Conservation (phyloP, 176 grass and related monocot genomes). For the Phoenix dactylifera region DNA sequence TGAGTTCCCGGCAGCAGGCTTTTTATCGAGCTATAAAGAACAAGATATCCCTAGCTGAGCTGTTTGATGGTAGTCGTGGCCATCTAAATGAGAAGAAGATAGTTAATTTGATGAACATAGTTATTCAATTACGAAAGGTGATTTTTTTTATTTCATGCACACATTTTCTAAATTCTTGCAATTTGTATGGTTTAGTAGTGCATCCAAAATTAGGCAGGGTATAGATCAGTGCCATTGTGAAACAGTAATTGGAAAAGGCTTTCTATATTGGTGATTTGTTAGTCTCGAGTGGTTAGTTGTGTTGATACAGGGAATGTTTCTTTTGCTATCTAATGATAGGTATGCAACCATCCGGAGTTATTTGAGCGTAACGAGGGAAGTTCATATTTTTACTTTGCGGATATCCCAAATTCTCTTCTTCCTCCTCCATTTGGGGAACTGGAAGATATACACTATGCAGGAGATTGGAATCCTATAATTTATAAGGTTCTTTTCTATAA, state of each 20-base stretch:
- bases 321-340: slow-evolving; percentile 36
- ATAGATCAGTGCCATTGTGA: too few species aligned
- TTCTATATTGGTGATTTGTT: too few species aligned
- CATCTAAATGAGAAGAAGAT: slow-evolving; percentile 95
- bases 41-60: slow-evolving; percentile 94
- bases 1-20: slow-evolving; percentile 94
- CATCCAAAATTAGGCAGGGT: too few species aligned
- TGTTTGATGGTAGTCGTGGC: slow-evolving; percentile 80
- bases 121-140: slow-evolving; percentile 98
- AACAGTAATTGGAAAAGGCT: too few species aligned
- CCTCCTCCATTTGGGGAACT: slow-evolving; percentile 84
- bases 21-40: slow-evolving; percentile 99
- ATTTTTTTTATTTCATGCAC: background rate
- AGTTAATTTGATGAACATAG: slow-evolving; percentile 99
- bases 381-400: slow-evolving; percentile 85
- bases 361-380: slow-evolving; percentile 99
- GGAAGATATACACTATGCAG: slow-evolving; percentile 84
- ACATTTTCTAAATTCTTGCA: too few species aligned
- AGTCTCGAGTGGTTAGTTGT: too few species aligned
- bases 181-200: too few species aligned
- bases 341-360: slow-evolving; percentile 99
- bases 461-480: slow-evolving; percentile 76
- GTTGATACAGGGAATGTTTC: background rate
- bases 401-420: slow-evolving; percentile 80
- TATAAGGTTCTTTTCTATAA: slow-evolving; percentile 46